These are phyloP conservation scores for Candida anutae DNA, from an alignment of 1,139 yeast genomes.

Conservation along the genomic window DNA sequence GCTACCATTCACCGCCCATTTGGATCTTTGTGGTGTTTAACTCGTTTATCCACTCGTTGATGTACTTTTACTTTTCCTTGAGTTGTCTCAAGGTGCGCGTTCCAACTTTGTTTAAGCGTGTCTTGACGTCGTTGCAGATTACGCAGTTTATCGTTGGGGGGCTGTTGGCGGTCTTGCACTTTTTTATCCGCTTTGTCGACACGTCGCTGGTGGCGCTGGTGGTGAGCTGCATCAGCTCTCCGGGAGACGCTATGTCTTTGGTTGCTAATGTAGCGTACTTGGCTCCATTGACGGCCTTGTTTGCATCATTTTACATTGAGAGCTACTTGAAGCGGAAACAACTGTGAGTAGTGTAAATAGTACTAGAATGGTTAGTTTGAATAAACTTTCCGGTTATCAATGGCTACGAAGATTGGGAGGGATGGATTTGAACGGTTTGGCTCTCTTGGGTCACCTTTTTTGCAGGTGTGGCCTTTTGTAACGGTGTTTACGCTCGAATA, in stretches of 20 bases:
- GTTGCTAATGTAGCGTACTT: conserved; percentile 58
- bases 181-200: conserved; percentile 56
- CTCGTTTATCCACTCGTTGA: conserved; percentile 67
- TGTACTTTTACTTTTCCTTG: conserved; percentile 67
- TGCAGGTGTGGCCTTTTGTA: too few relatives aligned
- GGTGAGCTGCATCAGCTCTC: conserved; percentile 47
- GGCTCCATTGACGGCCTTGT: conserved; percentile 63
- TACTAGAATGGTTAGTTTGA: too few relatives aligned
- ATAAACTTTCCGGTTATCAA: too few relatives aligned
- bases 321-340: conserved; percentile 38
- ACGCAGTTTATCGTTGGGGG: conserved; percentile 69
- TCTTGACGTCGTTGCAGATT: conserved; percentile 63
- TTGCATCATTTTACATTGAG: conserved; percentile 64
- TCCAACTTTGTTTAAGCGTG: conserved; percentile 51
- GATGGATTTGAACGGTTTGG: too few relatives aligned
- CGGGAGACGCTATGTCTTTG: conserved; percentile 60
- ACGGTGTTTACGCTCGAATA: too few relatives aligned
- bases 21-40: conserved; percentile 80
- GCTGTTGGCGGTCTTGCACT: conserved; percentile 53
- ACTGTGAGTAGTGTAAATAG: too few relatives aligned
- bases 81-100: conserved; percentile 55
- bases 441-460: too few relatives aligned
- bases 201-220: conserved; percentile 12
- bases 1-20: conserved; percentile 68
- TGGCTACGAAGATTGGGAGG: too few relatives aligned